Percentiles rank a stretch among this genome's conserved stretches.
Evolutionary conservation across 768 basidiomycete species (phyloP).

Genomic region (Serendipita sp.): DNA sequence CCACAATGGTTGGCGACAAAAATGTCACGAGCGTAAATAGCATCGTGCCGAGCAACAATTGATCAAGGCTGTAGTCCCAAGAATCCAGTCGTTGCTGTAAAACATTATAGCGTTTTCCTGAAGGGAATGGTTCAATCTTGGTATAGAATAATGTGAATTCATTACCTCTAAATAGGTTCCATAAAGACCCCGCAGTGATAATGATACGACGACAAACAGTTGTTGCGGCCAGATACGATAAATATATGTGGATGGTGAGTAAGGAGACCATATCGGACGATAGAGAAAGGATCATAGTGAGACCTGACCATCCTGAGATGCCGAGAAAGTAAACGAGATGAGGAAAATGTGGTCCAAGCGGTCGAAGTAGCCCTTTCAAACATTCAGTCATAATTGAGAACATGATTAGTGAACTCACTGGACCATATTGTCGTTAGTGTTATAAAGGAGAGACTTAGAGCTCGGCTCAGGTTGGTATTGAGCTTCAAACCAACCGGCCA

Average conservation of each 20-base stretch:
- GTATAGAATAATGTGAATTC: neutral
- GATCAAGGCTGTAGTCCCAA: slow-evolving; percentile 84
- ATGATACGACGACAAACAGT: slow-evolving; percentile 46
- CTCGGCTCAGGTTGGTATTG: slow-evolving; percentile 80
- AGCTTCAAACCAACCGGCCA: slow-evolving; percentile 96
- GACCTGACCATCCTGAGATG: slow-evolving; percentile 17
- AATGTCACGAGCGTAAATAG: slow-evolving; percentile 71
- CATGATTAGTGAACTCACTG: slow-evolving; percentile 28
- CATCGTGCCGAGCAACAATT: slow-evolving; percentile 86
- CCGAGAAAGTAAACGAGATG: slow-evolving; percentile 8
- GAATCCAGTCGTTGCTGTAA: slow-evolving; percentile 77
- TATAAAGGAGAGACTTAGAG: slow-evolving; percentile 61
- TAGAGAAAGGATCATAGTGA: slow-evolving; percentile 51
- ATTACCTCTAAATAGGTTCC: slow-evolving; percentile 81
- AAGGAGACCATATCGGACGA: slow-evolving; percentile 48
- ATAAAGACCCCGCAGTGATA: slow-evolving; percentile 45
- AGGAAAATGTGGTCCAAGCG: slow-evolving; percentile 17
- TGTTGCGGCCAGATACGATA: slow-evolving; percentile 50
- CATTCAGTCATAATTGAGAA: slow-evolving; percentile 10
- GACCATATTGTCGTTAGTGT: slow-evolving; percentile 54
- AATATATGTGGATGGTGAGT: slow-evolving; percentile 53
- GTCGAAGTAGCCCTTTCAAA: slow-evolving; percentile 16
- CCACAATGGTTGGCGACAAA: slow-evolving; percentile 68
- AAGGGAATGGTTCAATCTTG: neutral
- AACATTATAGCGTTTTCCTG: slow-evolving; percentile 80